Percentiles rank a stretch among this genome's conserved stretches.
These are phyloP conservation scores for Mucor lusitanicus DNA, from an alignment of 371 early-diverging fungal species.

Conservation along the genomic window DNA sequence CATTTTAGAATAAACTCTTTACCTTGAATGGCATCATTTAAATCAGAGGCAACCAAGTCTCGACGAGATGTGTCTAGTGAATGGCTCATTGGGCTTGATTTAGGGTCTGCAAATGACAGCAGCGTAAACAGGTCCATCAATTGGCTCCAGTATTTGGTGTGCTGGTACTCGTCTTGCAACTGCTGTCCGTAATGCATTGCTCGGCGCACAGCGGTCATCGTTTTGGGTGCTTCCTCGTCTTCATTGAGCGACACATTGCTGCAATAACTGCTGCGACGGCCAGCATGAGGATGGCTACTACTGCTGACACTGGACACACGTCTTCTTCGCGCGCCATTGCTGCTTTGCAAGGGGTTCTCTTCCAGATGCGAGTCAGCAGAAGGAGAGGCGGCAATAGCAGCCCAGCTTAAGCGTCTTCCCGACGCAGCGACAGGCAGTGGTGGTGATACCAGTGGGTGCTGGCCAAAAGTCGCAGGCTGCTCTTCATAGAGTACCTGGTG, in stretches of 20 bases:
- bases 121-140: constrained; percentile 59
- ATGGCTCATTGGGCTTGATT: constrained; percentile 46
- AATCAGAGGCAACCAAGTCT: constrained; percentile 61
- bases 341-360: background rate
- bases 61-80: constrained; percentile 56
- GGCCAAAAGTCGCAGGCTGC: background rate
- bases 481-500: constrained; percentile 14
- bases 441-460: constrained; percentile 9
- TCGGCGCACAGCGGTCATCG: constrained; percentile 25
- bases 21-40: constrained; percentile 76
- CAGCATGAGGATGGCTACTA: no score
- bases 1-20: background rate
- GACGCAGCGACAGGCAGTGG: constrained; percentile 28
- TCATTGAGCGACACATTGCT: constrained; percentile 13
- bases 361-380: background rate
- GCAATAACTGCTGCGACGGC: background rate
- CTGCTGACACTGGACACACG: background rate
- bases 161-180: constrained; percentile 69
- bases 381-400: constrained; percentile 34
- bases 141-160: constrained; percentile 18
- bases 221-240: constrained; percentile 22
- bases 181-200: constrained; percentile 73
- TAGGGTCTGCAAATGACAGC: constrained; percentile 70
- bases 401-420: constrained; percentile 42
- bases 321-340: background rate